phyloP scores from a whole-genome alignment of 2,329 filamentous ascomycete genomes.

The Metarhizium sp. region DNA sequence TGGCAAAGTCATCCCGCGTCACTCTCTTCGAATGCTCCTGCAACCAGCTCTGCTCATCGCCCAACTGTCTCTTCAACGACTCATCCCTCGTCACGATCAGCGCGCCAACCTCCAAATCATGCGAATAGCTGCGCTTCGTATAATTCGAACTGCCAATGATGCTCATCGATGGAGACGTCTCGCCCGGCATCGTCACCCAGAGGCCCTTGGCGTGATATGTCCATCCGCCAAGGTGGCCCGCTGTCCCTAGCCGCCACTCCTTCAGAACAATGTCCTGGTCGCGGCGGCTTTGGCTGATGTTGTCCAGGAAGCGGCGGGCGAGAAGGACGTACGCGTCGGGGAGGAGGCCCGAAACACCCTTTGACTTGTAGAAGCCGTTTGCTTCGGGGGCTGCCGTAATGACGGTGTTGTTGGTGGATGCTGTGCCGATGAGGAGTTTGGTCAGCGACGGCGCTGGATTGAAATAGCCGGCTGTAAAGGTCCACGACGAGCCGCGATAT shows the following conservation, averaged over 20 bases:
- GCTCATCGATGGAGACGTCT: constrained; percentile 62
- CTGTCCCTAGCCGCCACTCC: constrained; percentile 80
- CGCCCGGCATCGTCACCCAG: constrained; percentile 69
- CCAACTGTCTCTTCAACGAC: constrained; percentile 61
- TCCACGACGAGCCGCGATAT: constrained; percentile 71
- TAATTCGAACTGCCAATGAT: constrained; percentile 92
- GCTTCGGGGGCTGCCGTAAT: constrained; percentile 89
- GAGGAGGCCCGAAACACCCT: constrained; percentile 80
- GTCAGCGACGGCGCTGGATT: constrained; percentile 86
- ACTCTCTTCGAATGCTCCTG: constrained; percentile 63
- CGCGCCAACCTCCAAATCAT: constrained; percentile 85
- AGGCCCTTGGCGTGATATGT: constrained; percentile 97
- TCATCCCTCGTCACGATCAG: constrained; percentile 75
- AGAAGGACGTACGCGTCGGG: constrained; percentile 89
- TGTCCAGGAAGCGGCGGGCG: constrained; percentile 68
- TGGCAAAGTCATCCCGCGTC: constrained; percentile 69
- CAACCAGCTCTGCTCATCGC: constrained; percentile 71
- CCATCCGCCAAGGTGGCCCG: constrained; percentile 78
- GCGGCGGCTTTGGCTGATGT: constrained; percentile 34
- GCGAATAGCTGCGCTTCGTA: constrained; percentile 83
- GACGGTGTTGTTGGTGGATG: constrained; percentile 63
- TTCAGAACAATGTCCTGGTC: constrained; percentile 59
- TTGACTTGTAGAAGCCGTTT: constrained; percentile 88
- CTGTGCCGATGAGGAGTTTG: constrained; percentile 65
- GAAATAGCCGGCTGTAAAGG: constrained; percentile 96